phyloP scores from a whole-genome alignment of 2,329 filamentous ascomycete genomes.

The Elsinoe australis region DNA sequence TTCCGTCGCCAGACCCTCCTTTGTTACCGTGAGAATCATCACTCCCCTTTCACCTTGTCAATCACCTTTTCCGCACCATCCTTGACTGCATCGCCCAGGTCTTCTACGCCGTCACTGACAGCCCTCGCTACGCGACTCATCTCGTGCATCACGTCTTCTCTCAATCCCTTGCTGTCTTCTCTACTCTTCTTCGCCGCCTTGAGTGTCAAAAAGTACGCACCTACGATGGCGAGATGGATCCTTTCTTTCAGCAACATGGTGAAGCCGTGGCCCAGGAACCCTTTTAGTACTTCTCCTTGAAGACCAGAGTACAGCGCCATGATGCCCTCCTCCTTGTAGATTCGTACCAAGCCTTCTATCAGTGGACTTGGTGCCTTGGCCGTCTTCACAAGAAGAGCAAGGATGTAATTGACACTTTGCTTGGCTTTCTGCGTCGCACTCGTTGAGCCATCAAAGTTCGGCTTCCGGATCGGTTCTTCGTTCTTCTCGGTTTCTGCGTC shows the following conservation, averaged over 20 bases:
- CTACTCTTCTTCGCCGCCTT: slow-evolving; percentile 38
- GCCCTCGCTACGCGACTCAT: slow-evolving; percentile 17
- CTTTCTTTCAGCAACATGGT: slow-evolving; percentile 81
- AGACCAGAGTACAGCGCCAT: slow-evolving; percentile 68
- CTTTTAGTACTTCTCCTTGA: slow-evolving; percentile 67
- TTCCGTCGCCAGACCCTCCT: neutral
- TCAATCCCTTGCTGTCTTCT: slow-evolving; percentile 31
- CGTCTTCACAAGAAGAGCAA: neutral
- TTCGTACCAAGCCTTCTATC: slow-evolving; percentile 27
- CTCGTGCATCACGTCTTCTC: slow-evolving; percentile 20
- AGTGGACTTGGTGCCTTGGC: slow-evolving; percentile 11
- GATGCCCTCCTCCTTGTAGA: slow-evolving; percentile 51
- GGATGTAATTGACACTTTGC: slow-evolving; percentile 2
- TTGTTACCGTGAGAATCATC: neutral
- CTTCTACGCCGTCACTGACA: slow-evolving; percentile 14
- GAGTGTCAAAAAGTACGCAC: slow-evolving; percentile 61
- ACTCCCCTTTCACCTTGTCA: slow-evolving; percentile 2
- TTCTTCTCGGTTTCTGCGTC: slow-evolving; percentile 22
- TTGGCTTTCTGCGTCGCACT: neutral
- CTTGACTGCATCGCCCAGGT: slow-evolving; percentile 20
- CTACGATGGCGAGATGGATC: slow-evolving; percentile 64
- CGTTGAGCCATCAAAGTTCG: neutral
- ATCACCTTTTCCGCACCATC: slow-evolving; percentile 17
- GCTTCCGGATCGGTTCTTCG: slow-evolving; percentile 16
- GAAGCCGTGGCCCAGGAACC: slow-evolving; percentile 76